Evolutionary conservation across 257 asterid species (phyloP).

Genomic region (Plantago ovata): DNA sequence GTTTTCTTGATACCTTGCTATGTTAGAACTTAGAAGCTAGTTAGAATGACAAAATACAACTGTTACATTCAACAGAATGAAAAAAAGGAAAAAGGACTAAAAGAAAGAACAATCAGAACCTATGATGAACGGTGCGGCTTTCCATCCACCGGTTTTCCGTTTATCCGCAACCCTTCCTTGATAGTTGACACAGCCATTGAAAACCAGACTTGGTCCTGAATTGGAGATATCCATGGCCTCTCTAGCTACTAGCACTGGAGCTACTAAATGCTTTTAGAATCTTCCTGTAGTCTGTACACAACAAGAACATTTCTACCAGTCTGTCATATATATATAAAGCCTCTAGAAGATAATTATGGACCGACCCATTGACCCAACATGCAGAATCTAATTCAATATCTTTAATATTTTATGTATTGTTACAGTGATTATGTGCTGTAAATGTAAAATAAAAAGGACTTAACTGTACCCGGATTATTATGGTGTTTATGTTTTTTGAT

Average conservation of each 20-base stretch:
- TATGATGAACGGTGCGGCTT: slow-evolving; percentile 74
- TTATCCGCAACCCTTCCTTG: slow-evolving; percentile 60
- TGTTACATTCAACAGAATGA: not conserved
- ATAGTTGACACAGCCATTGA: slow-evolving; percentile 60
- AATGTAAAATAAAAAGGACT: too few species aligned
- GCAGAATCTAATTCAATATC: slow-evolving; percentile 4
- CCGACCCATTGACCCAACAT: not conserved
- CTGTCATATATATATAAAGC: too few species aligned
- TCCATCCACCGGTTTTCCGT: slow-evolving; percentile 76
- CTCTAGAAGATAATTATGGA: not conserved
- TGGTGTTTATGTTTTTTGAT: too few species aligned
- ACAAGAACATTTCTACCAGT: not conserved
- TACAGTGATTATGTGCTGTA: not conserved
- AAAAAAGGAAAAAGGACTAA: not conserved
- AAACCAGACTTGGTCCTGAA: slow-evolving; percentile 34
- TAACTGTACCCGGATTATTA: too few species aligned
- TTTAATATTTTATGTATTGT: not conserved
- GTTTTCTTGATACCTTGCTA: not conserved
- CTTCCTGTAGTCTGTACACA: not conserved
- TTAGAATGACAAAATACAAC: not conserved
- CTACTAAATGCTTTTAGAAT: too few species aligned
- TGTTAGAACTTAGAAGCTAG: too few species aligned
- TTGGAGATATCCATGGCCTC: slow-evolving; percentile 7
- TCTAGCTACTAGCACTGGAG: not conserved
- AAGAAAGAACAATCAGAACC: slow-evolving; percentile 24